Evolutionary conservation across 768 basidiomycete species (phyloP).

Genomic region (Russula lepida): DNA sequence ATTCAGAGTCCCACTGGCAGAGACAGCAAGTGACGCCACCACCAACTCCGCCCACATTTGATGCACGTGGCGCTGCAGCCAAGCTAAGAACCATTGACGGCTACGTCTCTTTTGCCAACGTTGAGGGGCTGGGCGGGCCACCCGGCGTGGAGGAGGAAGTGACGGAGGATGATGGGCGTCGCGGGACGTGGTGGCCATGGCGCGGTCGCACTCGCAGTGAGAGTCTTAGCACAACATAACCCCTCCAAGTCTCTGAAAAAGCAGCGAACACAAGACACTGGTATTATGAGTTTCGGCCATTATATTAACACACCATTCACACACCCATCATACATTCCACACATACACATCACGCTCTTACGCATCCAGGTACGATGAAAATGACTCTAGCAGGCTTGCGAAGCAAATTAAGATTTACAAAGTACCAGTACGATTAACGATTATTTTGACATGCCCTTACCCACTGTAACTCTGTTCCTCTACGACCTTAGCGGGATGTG

Average conservation of each 20-base stretch:
- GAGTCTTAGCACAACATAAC: neutral
- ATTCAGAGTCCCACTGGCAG: neutral
- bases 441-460: neutral
- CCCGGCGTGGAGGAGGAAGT: slow-evolving; percentile 37
- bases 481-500: neutral
- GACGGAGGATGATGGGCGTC: slow-evolving; percentile 1
- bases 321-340: neutral
- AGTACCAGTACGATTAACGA: neutral
- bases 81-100: slow-evolving; percentile 49
- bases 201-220: slow-evolving; percentile 9
- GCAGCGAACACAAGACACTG: neutral
- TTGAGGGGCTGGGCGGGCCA: slow-evolving; percentile 60
- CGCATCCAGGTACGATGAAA: slow-evolving; percentile 2
- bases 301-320: slow-evolving; percentile 6
- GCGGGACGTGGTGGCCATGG: slow-evolving; percentile 16
- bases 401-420: neutral
- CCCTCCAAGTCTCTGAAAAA: neutral
- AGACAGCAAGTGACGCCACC: slow-evolving; percentile 22
- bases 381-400: neutral
- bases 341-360: neutral
- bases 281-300: neutral
- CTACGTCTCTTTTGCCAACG: slow-evolving; percentile 58
- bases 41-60: slow-evolving; percentile 38
- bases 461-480: neutral
- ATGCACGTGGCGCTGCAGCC: slow-evolving; percentile 53